phyloP scores from a whole-genome alignment of 179 eudicot species.

The Sideroxylon spinosum region DNA sequence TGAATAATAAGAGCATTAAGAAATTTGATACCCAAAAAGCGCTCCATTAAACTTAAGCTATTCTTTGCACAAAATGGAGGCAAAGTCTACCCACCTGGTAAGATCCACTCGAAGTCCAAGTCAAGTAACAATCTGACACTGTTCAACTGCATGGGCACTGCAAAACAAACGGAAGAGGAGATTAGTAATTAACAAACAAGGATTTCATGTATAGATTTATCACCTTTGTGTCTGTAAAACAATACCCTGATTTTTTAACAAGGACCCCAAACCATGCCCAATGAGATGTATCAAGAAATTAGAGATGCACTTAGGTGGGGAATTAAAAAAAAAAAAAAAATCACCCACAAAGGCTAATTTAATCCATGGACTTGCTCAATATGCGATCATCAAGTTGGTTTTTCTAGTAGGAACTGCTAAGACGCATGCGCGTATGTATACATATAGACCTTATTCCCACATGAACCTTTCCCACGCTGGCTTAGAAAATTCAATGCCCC shows the following conservation, averaged over 20 bases:
- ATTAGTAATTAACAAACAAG: not conserved
- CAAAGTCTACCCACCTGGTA: slow-evolving; percentile 33
- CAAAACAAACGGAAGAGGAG: not conserved
- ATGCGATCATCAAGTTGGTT: no score
- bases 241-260: not conserved
- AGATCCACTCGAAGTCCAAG: slow-evolving; percentile 48
- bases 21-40: not conserved
- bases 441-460: no score
- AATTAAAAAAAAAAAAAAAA: no score
- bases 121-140: slow-evolving; percentile 36
- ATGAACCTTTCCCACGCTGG: no score
- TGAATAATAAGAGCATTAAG: not conserved
- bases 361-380: no score
- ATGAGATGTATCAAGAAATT: no score
- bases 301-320: no score
- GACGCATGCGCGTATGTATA: no score
- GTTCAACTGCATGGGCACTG: slow-evolving; percentile 39
- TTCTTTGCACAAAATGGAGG: not conserved
- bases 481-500: no score
- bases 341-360: no score
- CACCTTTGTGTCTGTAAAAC: not conserved
- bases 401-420: no score
- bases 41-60: not conserved
- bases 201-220: not conserved
- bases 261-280: no score